phyloP scores from a whole-genome alignment of 2,329 filamentous ascomycete species.

The Nannizziopsis arthrosporioides region DNA sequence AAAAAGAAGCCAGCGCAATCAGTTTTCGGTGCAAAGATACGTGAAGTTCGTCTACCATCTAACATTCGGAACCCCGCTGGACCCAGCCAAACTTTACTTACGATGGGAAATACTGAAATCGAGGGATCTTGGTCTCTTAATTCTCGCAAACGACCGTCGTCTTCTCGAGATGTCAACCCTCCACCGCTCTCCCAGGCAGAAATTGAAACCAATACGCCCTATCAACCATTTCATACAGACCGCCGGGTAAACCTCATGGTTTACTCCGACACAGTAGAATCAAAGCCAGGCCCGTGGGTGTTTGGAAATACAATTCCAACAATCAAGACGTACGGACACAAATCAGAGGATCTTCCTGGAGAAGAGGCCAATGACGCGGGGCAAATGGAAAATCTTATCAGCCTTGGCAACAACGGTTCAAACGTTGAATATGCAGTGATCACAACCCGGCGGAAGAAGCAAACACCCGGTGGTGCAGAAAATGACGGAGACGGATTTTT shows the following conservation, averaged over 20 bases:
- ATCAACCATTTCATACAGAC: slow-evolving; percentile 92
- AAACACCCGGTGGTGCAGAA: slow-evolving; percentile 25
- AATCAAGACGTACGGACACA: slow-evolving; percentile 31
- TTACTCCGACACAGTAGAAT: slow-evolving; percentile 39
- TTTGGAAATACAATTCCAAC: slow-evolving; percentile 43
- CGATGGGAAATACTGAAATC: slow-evolving; percentile 39
- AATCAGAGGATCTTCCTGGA: slow-evolving; percentile 27
- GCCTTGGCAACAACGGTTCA: slow-evolving; percentile 42
- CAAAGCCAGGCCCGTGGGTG: slow-evolving; percentile 36
- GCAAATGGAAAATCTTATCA: slow-evolving; percentile 40
- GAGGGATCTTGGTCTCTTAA: slow-evolving; percentile 34
- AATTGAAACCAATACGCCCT: slow-evolving; percentile 90
- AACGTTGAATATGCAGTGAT: slow-evolving; percentile 69
- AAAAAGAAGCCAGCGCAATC: slow-evolving; percentile 44
- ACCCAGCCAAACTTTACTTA: slow-evolving; percentile 42
- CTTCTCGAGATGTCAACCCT: slow-evolving; percentile 34
- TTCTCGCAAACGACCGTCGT: slow-evolving; percentile 31
- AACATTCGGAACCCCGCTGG: slow-evolving; percentile 51
- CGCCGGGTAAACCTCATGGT: slow-evolving; percentile 67
- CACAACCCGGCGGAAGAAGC: slow-evolving; percentile 60
- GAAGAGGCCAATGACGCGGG: slow-evolving; percentile 23
- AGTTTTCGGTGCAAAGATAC: slow-evolving; percentile 46
- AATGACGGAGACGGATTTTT: slow-evolving; percentile 61
- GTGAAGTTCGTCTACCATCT: slow-evolving; percentile 55
- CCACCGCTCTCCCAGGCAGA: slow-evolving; percentile 63